phyloP scores from a whole-genome alignment of 1,139 yeast genomes.

The Suhomyces wounanorum region DNA sequence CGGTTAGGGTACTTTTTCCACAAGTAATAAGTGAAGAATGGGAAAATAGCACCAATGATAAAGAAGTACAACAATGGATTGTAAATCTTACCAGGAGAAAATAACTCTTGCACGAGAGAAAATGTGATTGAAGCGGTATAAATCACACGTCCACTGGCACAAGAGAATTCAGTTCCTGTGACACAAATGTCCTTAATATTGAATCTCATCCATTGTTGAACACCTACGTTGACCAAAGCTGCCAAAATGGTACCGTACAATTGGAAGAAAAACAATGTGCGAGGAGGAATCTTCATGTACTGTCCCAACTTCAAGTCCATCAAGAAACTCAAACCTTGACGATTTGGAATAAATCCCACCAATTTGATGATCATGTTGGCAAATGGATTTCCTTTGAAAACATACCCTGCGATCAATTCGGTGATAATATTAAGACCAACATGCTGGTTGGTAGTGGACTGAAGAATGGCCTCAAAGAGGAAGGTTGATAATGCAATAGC shows the following conservation, averaged over 20 bases:
- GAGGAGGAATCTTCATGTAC: conserved; percentile 23
- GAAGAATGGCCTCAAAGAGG: conserved; percentile 39
- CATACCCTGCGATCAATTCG: conserved; percentile 37
- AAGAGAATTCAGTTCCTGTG: conserved; percentile 20
- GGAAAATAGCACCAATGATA: conserved; percentile 46
- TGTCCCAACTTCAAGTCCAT: conserved; percentile 21
- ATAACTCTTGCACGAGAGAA: conserved; percentile 30
- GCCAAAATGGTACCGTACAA: conserved; percentile 28
- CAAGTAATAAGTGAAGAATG: conserved; percentile 32
- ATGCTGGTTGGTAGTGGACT: conserved; percentile 41
- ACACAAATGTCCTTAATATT: conserved; percentile 19
- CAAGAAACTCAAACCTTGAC: conserved; percentile 23
- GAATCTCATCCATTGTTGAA: conserved; percentile 26
- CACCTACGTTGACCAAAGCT: conserved; percentile 37
- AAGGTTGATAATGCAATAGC: conserved; percentile 32
- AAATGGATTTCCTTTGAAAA: conserved; percentile 35
- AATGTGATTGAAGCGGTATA: conserved; percentile 20
- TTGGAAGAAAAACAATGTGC: conserved; percentile 19
- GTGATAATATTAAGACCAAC: conserved; percentile 40
- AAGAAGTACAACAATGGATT: conserved; percentile 45
- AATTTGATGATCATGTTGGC: conserved; percentile 37
- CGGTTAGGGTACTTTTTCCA: conserved; percentile 24
- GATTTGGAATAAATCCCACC: conserved; percentile 31
- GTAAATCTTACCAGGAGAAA: conserved; percentile 43
- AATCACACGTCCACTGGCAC: conserved; percentile 21